Evolutionary conservation across 805 yeast species (phyloP).

Genomic region (Candida qinlingensis): DNA sequence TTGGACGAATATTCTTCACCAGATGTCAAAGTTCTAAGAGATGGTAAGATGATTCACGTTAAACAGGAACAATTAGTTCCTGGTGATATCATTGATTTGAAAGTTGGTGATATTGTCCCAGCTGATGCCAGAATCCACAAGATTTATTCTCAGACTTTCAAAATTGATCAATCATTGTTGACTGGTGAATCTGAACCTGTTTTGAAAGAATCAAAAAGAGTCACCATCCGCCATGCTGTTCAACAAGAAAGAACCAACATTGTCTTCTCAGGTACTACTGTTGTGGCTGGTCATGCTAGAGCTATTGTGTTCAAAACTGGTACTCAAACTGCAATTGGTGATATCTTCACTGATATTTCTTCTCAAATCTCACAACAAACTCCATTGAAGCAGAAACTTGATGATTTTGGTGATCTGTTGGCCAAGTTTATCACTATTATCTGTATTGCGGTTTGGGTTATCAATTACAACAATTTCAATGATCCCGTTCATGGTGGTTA

Average conservation of each 20-base stretch:
- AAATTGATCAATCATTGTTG: constrained; percentile 41
- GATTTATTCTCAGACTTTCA: constrained; percentile 33
- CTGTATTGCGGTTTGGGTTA: constrained; percentile 42
- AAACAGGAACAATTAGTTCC: constrained; percentile 40
- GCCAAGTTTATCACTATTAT: constrained; percentile 41
- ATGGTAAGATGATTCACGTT: constrained; percentile 36
- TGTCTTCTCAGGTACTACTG: constrained; percentile 43
- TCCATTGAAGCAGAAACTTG: constrained; percentile 33
- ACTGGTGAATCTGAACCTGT: constrained; percentile 45
- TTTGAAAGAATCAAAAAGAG: constrained; percentile 24
- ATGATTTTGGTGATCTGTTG: constrained; percentile 33
- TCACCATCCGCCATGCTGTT: constrained; percentile 30
- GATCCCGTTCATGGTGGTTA: constrained; percentile 42
- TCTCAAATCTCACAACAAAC: constrained; percentile 33
- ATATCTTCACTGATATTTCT: constrained; percentile 39
- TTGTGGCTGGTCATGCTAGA: constrained; percentile 37
- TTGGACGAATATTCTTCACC: constrained; percentile 41
- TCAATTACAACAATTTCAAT: constrained; percentile 34
- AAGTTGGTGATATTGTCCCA: constrained; percentile 39
- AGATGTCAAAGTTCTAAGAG: constrained; percentile 40
- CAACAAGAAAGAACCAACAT: constrained; percentile 35
- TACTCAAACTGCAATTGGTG: constrained; percentile 43
- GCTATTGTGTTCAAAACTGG: constrained; percentile 45
- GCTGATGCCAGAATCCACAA: constrained; percentile 43
- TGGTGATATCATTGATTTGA: constrained; percentile 39